Percentiles rank a stretch among this genome's conserved stretches.
Conservation (phyloP, 441 rosid genomes). For the Biscutella laevigata region DNA sequence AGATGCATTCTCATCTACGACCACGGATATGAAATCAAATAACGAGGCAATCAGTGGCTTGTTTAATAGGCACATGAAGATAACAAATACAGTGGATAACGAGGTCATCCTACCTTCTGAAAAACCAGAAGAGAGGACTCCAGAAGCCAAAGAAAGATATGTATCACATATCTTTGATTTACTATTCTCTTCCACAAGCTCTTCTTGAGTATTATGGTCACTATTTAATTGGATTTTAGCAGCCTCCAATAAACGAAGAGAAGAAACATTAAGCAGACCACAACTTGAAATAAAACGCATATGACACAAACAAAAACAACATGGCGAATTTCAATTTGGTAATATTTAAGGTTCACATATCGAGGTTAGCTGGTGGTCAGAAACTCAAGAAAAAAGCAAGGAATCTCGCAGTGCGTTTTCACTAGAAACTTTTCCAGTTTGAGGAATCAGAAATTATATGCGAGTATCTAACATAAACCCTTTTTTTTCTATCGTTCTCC, state of each 20-base stretch:
- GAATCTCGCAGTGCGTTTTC: not conserved
- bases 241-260: conserved; percentile 45
- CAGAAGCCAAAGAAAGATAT: conserved; percentile 59
- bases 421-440: not conserved
- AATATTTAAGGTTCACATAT: conserved; percentile 12
- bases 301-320: conserved; percentile 9
- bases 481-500: not conserved
- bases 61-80: conserved; percentile 9
- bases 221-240: conserved; percentile 55
- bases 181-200: conserved; percentile 47
- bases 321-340: conserved; percentile 7
- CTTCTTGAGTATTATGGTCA: conserved; percentile 45
- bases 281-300: conserved; percentile 3
- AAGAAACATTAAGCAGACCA: conserved; percentile 14
- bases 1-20: conserved; percentile 45
- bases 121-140: conserved; percentile 39
- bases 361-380: not conserved
- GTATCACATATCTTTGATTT: conserved; percentile 43
- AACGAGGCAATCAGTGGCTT: conserved; percentile 15
- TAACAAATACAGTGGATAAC: conserved; percentile 4
- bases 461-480: conserved; percentile 7
- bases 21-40: conserved; percentile 7
- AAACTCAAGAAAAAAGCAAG: not conserved
- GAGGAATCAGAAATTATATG: not conserved
- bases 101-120: conserved; percentile 39